These are phyloP conservation scores for Berberis thunbergii DNA, from an alignment of 164 flowering plant genomes.

Conservation along the genomic window DNA sequence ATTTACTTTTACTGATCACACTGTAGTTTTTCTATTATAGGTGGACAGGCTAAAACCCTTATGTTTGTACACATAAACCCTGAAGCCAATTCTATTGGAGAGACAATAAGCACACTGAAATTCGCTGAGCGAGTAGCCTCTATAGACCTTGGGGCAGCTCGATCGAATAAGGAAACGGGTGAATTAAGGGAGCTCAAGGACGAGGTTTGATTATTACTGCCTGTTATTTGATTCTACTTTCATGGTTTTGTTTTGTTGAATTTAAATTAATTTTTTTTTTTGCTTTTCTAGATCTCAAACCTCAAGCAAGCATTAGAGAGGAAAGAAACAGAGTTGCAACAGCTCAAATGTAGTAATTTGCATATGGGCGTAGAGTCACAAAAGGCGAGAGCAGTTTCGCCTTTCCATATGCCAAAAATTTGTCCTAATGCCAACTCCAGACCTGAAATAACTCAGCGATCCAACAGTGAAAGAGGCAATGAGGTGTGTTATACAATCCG, in stretches of 20 bases:
- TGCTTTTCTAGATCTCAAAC: conserved; percentile 43
- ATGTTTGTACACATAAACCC: conserved; percentile 97
- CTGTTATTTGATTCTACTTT: neutral
- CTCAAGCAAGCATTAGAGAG: conserved; percentile 52
- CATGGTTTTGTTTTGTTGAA: too few relatives aligned
- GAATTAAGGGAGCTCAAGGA: conserved; percentile 73
- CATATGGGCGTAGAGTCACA: conserved; percentile 26
- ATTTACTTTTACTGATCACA: neutral
- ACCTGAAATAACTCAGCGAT: conserved; percentile 34
- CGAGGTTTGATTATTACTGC: conserved; percentile 37
- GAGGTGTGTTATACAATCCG: conserved; percentile 28
- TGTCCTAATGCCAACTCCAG: conserved; percentile 27
- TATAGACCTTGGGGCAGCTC: conserved; percentile 87
- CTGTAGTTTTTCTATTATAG: conserved; percentile 22
- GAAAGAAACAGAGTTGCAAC: conserved; percentile 67
- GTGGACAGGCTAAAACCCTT: conserved; percentile 91
- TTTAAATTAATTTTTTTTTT: neutral
- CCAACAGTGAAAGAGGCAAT: conserved; percentile 31
- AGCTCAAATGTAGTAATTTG: conserved; percentile 28
- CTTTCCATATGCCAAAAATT: conserved; percentile 37
- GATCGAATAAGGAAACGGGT: conserved; percentile 68
- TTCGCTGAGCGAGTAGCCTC: conserved; percentile 89
- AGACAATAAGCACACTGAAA: conserved; percentile 86
- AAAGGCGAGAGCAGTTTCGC: conserved; percentile 47
- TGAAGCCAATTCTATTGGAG: conserved; percentile 66